Evolutionary conservation across 192 early-diverging fungal species (phyloP).

Genomic region (Backusella australiensis): DNA sequence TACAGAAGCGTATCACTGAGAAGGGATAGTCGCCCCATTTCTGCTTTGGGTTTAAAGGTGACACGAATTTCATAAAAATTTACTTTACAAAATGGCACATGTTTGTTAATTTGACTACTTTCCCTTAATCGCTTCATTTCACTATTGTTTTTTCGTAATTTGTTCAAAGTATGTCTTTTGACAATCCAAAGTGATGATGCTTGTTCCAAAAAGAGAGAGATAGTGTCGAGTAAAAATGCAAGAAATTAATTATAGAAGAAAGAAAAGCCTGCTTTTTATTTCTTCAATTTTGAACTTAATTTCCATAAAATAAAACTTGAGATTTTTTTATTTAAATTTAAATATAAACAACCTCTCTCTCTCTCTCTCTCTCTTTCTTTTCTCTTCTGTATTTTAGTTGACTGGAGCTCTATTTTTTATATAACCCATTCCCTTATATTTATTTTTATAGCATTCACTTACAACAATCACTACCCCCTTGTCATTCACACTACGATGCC

Average conservation of each 20-base stretch:
- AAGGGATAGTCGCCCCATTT: background rate
- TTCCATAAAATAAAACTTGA: background rate
- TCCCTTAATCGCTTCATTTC: background rate
- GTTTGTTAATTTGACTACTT: background rate
- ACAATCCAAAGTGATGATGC: background rate
- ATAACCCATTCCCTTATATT: background rate
- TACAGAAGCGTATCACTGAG: background rate
- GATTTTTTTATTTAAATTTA: conserved; percentile 1
- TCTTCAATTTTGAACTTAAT: conserved; percentile 1
- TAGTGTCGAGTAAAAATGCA: background rate
- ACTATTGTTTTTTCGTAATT: background rate
- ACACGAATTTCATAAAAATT: background rate
- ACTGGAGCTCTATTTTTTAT: background rate
- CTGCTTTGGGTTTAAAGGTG: background rate
- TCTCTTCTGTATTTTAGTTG: conserved; percentile 1
- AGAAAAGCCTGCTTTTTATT: background rate
- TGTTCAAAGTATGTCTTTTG: background rate
- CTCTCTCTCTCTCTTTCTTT: background rate
- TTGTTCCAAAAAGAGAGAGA: background rate
- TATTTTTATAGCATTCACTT: background rate
- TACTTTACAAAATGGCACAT: conserved; percentile 5
- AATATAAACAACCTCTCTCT: background rate
- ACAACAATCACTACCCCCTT: background rate
- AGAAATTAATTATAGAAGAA: background rate
- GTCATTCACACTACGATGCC: background rate